A percentile compares a stretch with the other conserved stretches of the same genome.
Evolutionary conservation across 108 stramenopile genomes (phyloP).

Genomic region (Nannochloropsis granulata): DNA sequence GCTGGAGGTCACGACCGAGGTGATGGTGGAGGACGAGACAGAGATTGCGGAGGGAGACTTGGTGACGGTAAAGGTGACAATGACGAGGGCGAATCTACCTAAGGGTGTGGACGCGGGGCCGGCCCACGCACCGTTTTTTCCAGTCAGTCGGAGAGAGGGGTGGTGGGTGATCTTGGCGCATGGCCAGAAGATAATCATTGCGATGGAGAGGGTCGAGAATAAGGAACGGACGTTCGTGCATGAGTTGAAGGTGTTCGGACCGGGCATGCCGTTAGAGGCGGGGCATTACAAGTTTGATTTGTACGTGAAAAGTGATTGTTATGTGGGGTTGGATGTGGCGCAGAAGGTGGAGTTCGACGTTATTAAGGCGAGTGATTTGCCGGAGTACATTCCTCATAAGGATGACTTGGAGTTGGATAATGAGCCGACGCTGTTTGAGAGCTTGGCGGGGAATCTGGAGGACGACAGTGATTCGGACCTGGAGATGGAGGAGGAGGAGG

Average conservation of each 20-base stretch:
- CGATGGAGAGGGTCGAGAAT: constrained; percentile 58
- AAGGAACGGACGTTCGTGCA: constrained; percentile 52
- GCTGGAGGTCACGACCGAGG: constrained; percentile 53
- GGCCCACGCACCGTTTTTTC: constrained; percentile 79
- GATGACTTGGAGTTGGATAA: constrained; percentile 94
- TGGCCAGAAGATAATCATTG: constrained; percentile 74
- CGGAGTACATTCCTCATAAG: constrained; percentile 83
- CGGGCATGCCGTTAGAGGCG: not conserved
- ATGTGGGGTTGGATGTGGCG: constrained; percentile 77
- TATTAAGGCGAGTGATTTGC: constrained; percentile 64
- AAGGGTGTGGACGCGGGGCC: constrained; percentile 69
- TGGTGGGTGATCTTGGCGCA: constrained; percentile 91
- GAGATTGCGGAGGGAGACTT: constrained; percentile 81
- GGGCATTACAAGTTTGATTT: not conserved
- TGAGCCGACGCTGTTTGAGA: constrained; percentile 95
- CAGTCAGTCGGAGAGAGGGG: constrained; percentile 67
- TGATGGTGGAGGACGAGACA: constrained; percentile 89
- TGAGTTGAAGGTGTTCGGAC: constrained; percentile 34
- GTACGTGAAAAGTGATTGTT: constrained; percentile 65
- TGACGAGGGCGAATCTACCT: constrained; percentile 70
- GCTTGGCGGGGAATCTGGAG: constrained; percentile 73
- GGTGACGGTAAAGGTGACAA: constrained; percentile 65
- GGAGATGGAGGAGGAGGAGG: constrained; percentile 50
- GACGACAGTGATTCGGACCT: constrained; percentile 61
- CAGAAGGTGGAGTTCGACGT: constrained; percentile 53